Base-by-base conservation (phyloP, 2,329 filamentous ascomycete genomes). In the Aspergillus ustus region DNA sequence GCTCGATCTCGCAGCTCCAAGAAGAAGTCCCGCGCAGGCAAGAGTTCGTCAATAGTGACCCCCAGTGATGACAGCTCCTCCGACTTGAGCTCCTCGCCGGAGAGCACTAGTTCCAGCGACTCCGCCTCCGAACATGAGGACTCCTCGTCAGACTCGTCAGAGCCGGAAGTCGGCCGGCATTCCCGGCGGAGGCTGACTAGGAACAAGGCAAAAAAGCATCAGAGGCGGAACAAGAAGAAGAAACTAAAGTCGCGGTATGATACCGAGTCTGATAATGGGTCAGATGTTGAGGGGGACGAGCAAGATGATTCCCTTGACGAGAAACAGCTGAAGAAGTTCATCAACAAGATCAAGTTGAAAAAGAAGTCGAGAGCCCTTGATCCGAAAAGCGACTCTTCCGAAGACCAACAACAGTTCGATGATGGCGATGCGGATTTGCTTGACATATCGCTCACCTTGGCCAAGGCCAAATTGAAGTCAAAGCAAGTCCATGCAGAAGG, bases 181-280 rank as follows among this genome's bases (percentile, higher is more conserved):
- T 72, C 59, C 63, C 73, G 77, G 54, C 78, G 79, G 57, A 68
- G 72, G 63, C 67, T 69, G 58, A 69, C 72, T 54, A 81, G 79
- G 64, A 65, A 69, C 4, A 80, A 74, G 46, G 55, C 70, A 6
- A 77, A 70, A 43, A 74, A 75, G 59, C 61, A 67, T 1, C 62
- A 68, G 34, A 77, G 73, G 48, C 63, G 65, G 25, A 69, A 65
- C 34, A 63, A 66, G 54, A 75, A 79, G 69, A 77, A 74, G 46
- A 81, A 78, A 70, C 70, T 73, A 48, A 78, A 75, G 60, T 66
- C 75, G 7, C 74, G 67, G 20, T 64, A 66, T 4, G 51, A 62
- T 6, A 57, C 59, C 3, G 67, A 74, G 13, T 64, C 71, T 5
- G 67, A 72, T 11, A 71, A 70, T 0, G 73, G 74, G 22, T 69